phyloP scores from a whole-genome alignment of 2,329 filamentous ascomycete species.

The Fusarium floridanum region DNA sequence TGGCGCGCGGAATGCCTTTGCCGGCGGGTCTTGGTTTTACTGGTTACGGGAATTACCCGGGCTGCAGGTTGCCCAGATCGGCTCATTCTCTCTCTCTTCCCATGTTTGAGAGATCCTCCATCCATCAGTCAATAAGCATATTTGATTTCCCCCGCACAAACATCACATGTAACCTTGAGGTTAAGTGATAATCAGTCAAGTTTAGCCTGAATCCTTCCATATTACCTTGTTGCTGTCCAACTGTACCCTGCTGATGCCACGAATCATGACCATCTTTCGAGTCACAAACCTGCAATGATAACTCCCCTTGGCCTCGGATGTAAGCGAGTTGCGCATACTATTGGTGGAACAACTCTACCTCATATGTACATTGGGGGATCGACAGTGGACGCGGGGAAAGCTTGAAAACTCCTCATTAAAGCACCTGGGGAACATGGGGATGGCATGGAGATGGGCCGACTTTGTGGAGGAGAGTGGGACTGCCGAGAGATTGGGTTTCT shows the following conservation, averaged over 20 bases:
- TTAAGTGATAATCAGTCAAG: not conserved
- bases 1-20: not conserved
- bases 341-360: constrained; percentile 8
- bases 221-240: not conserved
- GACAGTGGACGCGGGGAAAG: constrained; percentile 8
- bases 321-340: not conserved
- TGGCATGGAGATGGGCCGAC: constrained; percentile 3
- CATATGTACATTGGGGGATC: not conserved
- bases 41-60: not conserved
- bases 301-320: not conserved
- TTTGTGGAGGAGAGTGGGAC: no score
- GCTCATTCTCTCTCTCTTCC: not conserved
- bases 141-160: not conserved
- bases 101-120: not conserved
- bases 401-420: not conserved
- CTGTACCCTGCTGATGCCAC: not conserved
- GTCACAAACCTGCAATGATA: not conserved
- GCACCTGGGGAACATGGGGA: not conserved
- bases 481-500: not conserved
- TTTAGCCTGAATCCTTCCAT: constrained; percentile 11
- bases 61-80: not conserved
- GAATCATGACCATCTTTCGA: not conserved
- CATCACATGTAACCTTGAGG: not conserved
- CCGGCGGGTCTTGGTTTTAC: not conserved
- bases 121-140: constrained; percentile 2